Conservation (phyloP, 441 rosid species). For the Pelargonium myrrhifolium region DNA sequence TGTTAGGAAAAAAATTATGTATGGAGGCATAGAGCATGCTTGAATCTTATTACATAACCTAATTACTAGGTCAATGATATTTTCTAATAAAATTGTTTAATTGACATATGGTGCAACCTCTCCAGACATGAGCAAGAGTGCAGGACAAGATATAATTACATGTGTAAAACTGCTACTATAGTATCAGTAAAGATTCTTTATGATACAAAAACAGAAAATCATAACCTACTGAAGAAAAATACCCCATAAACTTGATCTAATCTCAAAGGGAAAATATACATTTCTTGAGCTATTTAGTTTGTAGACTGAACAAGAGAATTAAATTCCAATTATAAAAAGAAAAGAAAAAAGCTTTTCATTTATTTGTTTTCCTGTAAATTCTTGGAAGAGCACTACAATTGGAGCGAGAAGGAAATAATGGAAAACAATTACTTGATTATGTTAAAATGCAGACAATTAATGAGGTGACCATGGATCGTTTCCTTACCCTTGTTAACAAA, state of each 20-base stretch:
- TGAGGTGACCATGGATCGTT: constrained; percentile 10
- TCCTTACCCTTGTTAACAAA: constrained; percentile 58
- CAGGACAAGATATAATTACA: background rate
- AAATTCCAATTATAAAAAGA: background rate
- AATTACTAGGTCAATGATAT: no score
- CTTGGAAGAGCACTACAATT: background rate
- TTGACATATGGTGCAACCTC: no score
- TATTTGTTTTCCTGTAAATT: background rate
- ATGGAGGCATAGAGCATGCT: background rate
- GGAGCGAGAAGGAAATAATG: background rate
- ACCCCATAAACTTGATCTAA: background rate
- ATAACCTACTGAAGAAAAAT: background rate
- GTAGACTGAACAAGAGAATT: background rate
- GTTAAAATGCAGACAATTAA: constrained; percentile 10
- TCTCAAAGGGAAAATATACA: background rate
- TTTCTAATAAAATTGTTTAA: no score
- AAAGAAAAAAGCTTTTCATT: background rate
- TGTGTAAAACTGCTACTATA: background rate
- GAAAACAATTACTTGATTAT: background rate
- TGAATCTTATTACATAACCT: background rate
- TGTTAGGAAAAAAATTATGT: background rate
- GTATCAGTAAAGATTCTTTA: background rate
- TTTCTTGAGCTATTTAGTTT: background rate
- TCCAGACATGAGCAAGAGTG: background rate
- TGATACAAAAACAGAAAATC: background rate